Conservation (phyloP, 306 rosid genomes). For the Vigna mungo region DNA sequence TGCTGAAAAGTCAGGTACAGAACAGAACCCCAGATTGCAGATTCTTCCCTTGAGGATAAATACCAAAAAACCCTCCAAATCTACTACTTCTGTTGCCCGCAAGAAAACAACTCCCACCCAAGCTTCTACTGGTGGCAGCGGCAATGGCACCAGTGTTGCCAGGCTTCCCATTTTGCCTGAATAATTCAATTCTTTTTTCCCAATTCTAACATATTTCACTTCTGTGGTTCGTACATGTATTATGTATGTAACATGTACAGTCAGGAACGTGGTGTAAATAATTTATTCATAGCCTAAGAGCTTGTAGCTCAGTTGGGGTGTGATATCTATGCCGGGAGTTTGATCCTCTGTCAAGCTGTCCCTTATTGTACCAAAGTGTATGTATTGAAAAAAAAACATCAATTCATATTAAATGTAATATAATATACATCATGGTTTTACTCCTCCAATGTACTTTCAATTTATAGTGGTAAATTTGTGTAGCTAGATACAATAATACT, state of each 20-base stretch:
- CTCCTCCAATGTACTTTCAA: constrained; percentile 21
- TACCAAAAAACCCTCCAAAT: constrained; percentile 56
- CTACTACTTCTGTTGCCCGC: constrained; percentile 51
- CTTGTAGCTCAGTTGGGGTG: constrained; percentile 21
- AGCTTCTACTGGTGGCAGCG: constrained; percentile 33
- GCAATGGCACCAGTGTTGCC: constrained; percentile 58
- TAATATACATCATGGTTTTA: constrained; percentile 34
- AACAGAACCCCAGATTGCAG: constrained; percentile 92
- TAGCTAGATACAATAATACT: neutral
- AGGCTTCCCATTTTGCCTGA: constrained; percentile 88
- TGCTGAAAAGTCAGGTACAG: constrained; percentile 91
- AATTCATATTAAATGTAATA: constrained; percentile 38
- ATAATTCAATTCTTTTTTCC: constrained; percentile 37
- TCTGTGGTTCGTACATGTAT: constrained; percentile 47
- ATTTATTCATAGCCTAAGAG: constrained; percentile 31
- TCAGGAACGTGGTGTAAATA: constrained; percentile 59
- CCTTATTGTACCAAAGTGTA: constrained; percentile 20
- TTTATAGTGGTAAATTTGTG: neutral
- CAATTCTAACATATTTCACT: constrained; percentile 51
- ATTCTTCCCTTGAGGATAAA: constrained; percentile 83
- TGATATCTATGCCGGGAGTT: constrained; percentile 16
- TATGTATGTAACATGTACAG: constrained; percentile 65
- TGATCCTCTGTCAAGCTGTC: constrained; percentile 35
- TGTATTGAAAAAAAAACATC: neutral
- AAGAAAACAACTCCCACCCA: constrained; percentile 55